These are phyloP conservation scores for Ambrosiella xylebori DNA, from an alignment of 2,329 filamentous ascomycete genomes.

Conservation along the genomic window DNA sequence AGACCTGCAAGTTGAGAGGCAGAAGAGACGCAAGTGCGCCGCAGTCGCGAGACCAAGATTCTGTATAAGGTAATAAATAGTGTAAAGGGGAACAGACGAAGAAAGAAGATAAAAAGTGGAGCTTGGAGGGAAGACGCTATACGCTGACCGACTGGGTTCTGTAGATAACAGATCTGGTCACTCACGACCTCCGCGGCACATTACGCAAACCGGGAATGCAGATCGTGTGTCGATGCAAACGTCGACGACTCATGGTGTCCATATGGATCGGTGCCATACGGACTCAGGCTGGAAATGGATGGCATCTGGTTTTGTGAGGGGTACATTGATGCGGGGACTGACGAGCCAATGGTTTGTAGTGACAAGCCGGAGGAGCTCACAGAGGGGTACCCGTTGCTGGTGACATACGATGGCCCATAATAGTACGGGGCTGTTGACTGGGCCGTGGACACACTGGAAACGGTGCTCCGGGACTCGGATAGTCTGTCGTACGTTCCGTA, in stretches of 20 bases:
- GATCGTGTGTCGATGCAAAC: conserved; percentile 7
- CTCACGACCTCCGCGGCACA: no score
- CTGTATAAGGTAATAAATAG: background rate
- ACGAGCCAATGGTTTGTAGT: conserved; percentile 5
- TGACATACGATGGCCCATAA: conserved; percentile 8
- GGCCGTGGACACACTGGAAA: background rate
- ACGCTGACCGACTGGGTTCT: background rate
- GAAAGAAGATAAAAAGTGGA: background rate
- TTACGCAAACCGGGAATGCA: conserved; percentile 9
- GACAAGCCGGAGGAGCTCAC: conserved; percentile 5
- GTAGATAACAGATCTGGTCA: no score
- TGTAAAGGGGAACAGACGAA: background rate
- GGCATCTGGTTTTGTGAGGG: conserved; percentile 6
- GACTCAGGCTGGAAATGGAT: background rate
- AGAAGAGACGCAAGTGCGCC: background rate
- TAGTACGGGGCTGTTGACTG: conserved; percentile 10
- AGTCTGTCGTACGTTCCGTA: conserved; percentile 7
- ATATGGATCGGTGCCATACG: conserved; percentile 9
- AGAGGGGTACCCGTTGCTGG: conserved; percentile 9
- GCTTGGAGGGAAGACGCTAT: background rate
- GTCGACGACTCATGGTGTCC: conserved; percentile 10
- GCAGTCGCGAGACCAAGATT: background rate
- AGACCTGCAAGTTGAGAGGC: background rate
- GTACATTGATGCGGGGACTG: conserved; percentile 11
- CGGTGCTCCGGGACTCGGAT: conserved; percentile 6